These are phyloP conservation scores for Xylaria hypoxylon DNA, from an alignment of 2,329 filamentous ascomycete species.

Conservation along the genomic window DNA sequence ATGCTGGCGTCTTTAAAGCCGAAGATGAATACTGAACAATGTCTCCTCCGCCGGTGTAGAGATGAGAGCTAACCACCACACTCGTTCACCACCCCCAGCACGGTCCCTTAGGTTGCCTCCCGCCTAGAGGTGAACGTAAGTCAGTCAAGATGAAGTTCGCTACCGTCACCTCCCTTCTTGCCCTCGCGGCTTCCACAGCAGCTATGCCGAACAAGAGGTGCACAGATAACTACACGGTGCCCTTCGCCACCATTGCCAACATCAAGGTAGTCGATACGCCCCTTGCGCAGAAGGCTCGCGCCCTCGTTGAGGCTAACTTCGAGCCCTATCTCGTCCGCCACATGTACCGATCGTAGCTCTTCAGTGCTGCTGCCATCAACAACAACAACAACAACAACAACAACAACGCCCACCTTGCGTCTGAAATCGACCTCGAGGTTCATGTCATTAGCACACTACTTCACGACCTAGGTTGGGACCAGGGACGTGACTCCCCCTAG, in stretches of 20 bases:
- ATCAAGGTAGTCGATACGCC: constrained; percentile 43
- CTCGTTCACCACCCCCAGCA: neutral
- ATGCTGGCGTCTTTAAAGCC: neutral
- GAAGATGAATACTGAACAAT: constrained; percentile 7
- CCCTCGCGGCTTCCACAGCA: constrained; percentile 7
- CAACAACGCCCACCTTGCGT: constrained; percentile 39
- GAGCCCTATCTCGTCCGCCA: constrained; percentile 33
- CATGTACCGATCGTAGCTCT: constrained; percentile 42
- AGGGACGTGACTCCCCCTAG: constrained; percentile 35
- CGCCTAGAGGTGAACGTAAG: neutral
- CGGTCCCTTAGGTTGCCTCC: neutral
- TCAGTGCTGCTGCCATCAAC: constrained; percentile 40
- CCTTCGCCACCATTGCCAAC: constrained; percentile 39
- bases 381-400: constrained; percentile 39
- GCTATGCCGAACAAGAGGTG: constrained; percentile 26
- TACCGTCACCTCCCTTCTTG: constrained; percentile 17
- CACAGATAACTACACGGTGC: constrained; percentile 12
- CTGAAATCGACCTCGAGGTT: constrained; percentile 41
- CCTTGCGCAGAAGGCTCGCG: constrained; percentile 39
- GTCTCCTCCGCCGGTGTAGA: neutral
- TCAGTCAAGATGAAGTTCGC: constrained; percentile 26
- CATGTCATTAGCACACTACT: constrained; percentile 41
- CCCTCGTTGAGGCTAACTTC: constrained; percentile 31
- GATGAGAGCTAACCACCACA: neutral
- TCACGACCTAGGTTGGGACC: constrained; percentile 45